Conservation (phyloP, 1,284 basidiomycete species). For the Boletus semigastroideus region DNA sequence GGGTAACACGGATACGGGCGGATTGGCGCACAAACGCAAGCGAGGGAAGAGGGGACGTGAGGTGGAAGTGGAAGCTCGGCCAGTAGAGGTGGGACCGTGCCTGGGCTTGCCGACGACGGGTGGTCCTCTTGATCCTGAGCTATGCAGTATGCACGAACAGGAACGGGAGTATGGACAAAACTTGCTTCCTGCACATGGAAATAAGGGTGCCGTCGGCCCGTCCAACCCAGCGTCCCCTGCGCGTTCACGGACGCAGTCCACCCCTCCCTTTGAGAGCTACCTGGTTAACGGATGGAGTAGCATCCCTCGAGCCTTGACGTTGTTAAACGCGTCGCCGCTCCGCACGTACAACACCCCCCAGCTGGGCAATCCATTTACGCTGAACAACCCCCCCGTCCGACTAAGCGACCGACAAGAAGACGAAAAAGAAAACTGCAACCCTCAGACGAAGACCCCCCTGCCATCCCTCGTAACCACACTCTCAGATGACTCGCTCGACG, state of each 20-base stretch:
- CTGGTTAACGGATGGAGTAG: not conserved
- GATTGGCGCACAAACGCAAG: not conserved
- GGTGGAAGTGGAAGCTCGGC: not conserved
- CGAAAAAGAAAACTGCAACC: not conserved
- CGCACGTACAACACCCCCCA: not conserved
- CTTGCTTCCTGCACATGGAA: not conserved
- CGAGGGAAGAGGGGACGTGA: not conserved
- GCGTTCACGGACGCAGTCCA: not conserved
- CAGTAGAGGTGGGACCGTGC: not conserved
- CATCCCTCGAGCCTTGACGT: not conserved
- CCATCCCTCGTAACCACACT: constrained; percentile 23
- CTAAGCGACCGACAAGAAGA: not conserved
- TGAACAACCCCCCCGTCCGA: not conserved
- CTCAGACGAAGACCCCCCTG: constrained; percentile 4
- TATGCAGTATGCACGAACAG: constrained; percentile 10
- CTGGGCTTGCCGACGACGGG: constrained; percentile 24
- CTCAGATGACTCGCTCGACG: constrained; percentile 16
- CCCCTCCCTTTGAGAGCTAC: not conserved
- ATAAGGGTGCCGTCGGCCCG: not conserved
- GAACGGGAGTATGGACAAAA: not conserved
- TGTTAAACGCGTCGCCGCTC: not conserved
- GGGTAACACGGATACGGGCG: not conserved
- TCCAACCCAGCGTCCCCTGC: constrained; percentile 1
- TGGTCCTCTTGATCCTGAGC: constrained; percentile 29
- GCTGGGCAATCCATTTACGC: not conserved